A percentile compares a stretch with the other conserved stretches of the same genome.
These are phyloP conservation scores for Amanita inopinata DNA, from an alignment of 768 basidiomycete species.

Conservation along the genomic window DNA sequence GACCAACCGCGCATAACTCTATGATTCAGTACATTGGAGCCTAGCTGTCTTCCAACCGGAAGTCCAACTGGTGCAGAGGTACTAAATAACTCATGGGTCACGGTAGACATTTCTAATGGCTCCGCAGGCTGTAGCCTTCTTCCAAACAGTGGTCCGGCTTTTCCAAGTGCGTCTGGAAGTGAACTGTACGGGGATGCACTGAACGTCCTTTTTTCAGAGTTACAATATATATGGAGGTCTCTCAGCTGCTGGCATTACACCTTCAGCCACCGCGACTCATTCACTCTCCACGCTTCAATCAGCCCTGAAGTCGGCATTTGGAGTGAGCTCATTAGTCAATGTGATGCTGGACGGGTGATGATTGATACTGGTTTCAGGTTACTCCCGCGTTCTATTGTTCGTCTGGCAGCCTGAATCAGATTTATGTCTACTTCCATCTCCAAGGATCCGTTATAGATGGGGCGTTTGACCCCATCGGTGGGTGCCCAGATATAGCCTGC, in stretches of 20 bases:
- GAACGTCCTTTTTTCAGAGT: background rate
- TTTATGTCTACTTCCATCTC: slow-evolving; percentile 5
- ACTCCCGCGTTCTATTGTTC: slow-evolving; percentile 1
- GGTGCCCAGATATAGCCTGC: background rate
- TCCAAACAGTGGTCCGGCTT: slow-evolving; percentile 5
- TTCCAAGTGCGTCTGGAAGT: background rate
- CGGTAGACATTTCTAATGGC: background rate
- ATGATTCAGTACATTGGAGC: slow-evolving; percentile 2
- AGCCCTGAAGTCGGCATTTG: background rate
- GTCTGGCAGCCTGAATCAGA: slow-evolving; percentile 2
- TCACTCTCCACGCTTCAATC: background rate
- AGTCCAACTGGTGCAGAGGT: slow-evolving; percentile 8
- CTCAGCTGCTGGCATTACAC: background rate
- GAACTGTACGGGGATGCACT: background rate
- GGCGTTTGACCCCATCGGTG: slow-evolving; percentile 3
- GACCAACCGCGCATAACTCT: background rate
- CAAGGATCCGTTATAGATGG: slow-evolving; percentile 7
- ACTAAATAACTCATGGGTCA: background rate
- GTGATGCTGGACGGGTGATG: too few relatives aligned
- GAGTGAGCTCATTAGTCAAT: background rate
- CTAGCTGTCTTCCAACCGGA: slow-evolving; percentile 2
- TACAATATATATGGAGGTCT: slow-evolving; percentile 1
- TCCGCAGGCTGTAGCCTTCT: slow-evolving; percentile 7
- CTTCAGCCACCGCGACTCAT: background rate
- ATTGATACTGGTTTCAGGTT: background rate